A percentile compares a stretch with the other conserved stretches of the same genome.
Evolutionary conservation across 1,139 yeast genomes (phyloP).

Genomic region (Geotrichum siamense): DNA sequence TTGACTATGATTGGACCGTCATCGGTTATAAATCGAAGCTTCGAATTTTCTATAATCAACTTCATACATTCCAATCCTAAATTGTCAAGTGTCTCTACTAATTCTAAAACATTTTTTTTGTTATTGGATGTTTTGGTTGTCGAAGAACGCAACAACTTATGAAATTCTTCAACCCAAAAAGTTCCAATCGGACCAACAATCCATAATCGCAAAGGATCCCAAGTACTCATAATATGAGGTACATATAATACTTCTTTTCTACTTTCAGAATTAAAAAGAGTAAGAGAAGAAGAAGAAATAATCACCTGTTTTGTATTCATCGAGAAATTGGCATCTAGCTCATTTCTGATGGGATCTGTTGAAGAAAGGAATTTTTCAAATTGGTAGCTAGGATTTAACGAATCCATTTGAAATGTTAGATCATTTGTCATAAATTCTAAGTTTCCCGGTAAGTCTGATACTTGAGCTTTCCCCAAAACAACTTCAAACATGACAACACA

Average conservation of each 20-base stretch:
- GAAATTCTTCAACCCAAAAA: slow-evolving; percentile 3
- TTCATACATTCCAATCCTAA: background rate
- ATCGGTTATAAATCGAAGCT: background rate
- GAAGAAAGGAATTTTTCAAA: background rate
- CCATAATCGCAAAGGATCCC: slow-evolving; percentile 4
- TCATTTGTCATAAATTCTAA: background rate
- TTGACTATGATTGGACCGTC: background rate
- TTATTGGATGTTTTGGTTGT: background rate
- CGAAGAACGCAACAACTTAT: background rate
- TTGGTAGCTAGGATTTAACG: slow-evolving; percentile 4
- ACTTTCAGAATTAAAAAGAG: slow-evolving; percentile 17
- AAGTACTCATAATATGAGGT: slow-evolving; percentile 33
- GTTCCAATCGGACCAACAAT: background rate
- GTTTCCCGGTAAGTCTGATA: background rate
- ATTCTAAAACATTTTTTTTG: background rate
- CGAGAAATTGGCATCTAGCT: background rate
- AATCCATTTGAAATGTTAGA: background rate
- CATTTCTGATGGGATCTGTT: background rate
- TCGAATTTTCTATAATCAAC: slow-evolving; percentile 3
- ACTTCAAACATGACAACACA: background rate
- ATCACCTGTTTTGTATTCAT: background rate
- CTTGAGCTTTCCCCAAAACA: background rate
- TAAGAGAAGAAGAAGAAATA: background rate
- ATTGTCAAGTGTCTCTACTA: background rate
- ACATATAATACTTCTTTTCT: slow-evolving; percentile 37